Conservation (phyloP, 495 filamentous ascomycete species). For the Rhypophila decipiens region DNA sequence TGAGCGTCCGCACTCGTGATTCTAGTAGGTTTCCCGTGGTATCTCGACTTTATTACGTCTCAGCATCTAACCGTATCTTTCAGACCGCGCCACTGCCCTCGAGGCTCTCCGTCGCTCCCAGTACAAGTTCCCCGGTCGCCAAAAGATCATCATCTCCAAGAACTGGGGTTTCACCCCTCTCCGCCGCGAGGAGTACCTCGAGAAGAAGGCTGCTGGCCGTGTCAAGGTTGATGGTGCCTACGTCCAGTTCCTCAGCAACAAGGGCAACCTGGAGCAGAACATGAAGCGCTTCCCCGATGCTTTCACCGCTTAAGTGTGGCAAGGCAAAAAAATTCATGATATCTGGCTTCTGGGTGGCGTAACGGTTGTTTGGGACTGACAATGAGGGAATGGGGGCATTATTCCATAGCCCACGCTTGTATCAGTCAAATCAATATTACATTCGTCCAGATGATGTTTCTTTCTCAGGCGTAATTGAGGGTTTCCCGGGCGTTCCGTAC, state of each 20-base stretch:
- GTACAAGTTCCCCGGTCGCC: constrained; percentile 99
- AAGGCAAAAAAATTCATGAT: constrained; percentile 26
- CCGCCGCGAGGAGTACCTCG: constrained; percentile 91
- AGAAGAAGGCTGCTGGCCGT: constrained; percentile 82
- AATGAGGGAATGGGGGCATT: constrained; percentile 19
- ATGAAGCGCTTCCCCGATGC: constrained; percentile 89
- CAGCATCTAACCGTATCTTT: constrained; percentile 17
- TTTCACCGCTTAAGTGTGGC: constrained; percentile 49
- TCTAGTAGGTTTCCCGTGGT: constrained; percentile 53
- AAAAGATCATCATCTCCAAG: constrained; percentile 99
- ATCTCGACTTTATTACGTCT: background rate
- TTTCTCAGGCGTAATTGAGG: background rate
- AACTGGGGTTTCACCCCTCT: constrained; percentile 99
- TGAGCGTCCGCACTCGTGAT: constrained; percentile 95
- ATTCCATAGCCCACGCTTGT: no score
- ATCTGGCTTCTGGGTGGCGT: constrained; percentile 28
- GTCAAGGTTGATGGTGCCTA: constrained; percentile 96
- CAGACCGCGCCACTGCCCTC: constrained; percentile 83
- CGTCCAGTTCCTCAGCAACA: constrained; percentile 93
- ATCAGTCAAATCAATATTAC: constrained; percentile 20
- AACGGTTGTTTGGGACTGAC: constrained; percentile 28
- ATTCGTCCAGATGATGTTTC: background rate
- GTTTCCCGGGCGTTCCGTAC: background rate
- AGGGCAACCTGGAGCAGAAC: constrained; percentile 79
- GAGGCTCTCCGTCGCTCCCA: constrained; percentile 97